Conservation (phyloP, 164 flowering plant genomes). For the Vitis rupestris region DNA sequence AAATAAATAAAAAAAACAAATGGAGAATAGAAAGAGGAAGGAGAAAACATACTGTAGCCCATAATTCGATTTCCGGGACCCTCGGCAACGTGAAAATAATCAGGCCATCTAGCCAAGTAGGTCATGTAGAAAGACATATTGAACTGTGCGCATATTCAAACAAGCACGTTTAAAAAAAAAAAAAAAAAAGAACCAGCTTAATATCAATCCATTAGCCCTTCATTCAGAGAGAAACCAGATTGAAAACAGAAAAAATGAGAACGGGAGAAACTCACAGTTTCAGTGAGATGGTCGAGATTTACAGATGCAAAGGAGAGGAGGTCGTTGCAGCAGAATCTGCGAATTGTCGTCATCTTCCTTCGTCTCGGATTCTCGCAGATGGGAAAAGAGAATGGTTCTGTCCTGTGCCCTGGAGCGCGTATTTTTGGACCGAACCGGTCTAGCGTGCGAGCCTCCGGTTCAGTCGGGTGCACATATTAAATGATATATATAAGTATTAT, state of each 20-base stretch:
- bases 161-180: background rate
- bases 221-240: background rate
- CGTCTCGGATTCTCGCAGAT: slow-evolving; percentile 10
- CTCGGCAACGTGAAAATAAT: slow-evolving; percentile 90
- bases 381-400: too few species aligned
- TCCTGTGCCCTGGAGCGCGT: background rate
- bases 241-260: background rate
- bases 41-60: slow-evolving; percentile 78
- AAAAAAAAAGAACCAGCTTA: too few species aligned
- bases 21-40: background rate
- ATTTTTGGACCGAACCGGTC: too few species aligned
- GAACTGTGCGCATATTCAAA: slow-evolving; percentile 47
- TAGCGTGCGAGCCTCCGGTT: too few species aligned
- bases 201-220: background rate
- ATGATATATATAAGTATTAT: too few species aligned
- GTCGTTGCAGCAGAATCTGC: slow-evolving; percentile 90
- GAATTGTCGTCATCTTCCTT: slow-evolving; percentile 70
- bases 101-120: slow-evolving; percentile 94
- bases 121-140: slow-evolving; percentile 99
- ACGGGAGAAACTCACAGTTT: slow-evolving; percentile 48
- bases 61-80: slow-evolving; percentile 79
- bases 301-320: slow-evolving; percentile 84
- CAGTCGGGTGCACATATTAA: too few species aligned
- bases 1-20: background rate
- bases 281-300: slow-evolving; percentile 86